These are phyloP conservation scores for Eutrema yunnanense DNA, from an alignment of 345 rosid genomes.

Conservation along the genomic window DNA sequence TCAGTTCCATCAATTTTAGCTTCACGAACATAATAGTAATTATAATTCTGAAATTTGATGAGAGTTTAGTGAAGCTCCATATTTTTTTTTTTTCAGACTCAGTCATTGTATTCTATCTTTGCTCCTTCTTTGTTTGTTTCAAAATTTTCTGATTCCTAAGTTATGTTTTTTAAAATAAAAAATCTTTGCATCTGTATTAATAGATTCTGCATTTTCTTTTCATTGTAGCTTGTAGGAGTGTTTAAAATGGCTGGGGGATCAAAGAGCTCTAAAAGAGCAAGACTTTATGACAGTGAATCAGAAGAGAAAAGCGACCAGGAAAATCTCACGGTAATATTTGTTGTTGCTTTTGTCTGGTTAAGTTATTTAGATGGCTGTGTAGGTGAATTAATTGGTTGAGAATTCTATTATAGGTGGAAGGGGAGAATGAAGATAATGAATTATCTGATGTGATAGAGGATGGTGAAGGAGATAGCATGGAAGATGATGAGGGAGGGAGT, in stretches of 20 bases:
- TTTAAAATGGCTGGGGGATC: slow-evolving; percentile 33
- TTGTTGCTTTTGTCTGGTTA: not conserved
- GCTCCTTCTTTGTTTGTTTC: not conserved
- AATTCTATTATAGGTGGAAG: not conserved
- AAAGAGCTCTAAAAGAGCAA: slow-evolving; percentile 32
- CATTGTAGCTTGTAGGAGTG: not conserved
- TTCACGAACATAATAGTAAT: not conserved
- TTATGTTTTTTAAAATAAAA: not conserved
- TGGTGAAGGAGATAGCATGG: slow-evolving; percentile 14
- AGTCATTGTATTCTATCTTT: not conserved
- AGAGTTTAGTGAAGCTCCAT: not conserved
- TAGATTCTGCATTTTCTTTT: not conserved
- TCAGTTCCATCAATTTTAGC: not conserved
- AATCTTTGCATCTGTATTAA: not conserved
- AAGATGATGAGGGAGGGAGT: slow-evolving; percentile 8
- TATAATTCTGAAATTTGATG: not conserved
- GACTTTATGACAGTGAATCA: slow-evolving; percentile 22
- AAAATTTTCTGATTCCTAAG: not conserved
- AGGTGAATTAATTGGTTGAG: not conserved
- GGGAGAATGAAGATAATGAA: slow-evolving; percentile 5
- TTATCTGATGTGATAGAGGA: slow-evolving; percentile 19
- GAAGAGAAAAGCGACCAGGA: slow-evolving; percentile 36
- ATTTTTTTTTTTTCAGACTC: not conserved
- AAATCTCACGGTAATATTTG: slow-evolving; percentile 2
- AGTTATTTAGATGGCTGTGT: not conserved